Percentiles rank a stretch among this genome's conserved stretches.
These are phyloP conservation scores for Suillus tomentosus DNA, from an alignment of 768 basidiomycete species.

Conservation along the genomic window DNA sequence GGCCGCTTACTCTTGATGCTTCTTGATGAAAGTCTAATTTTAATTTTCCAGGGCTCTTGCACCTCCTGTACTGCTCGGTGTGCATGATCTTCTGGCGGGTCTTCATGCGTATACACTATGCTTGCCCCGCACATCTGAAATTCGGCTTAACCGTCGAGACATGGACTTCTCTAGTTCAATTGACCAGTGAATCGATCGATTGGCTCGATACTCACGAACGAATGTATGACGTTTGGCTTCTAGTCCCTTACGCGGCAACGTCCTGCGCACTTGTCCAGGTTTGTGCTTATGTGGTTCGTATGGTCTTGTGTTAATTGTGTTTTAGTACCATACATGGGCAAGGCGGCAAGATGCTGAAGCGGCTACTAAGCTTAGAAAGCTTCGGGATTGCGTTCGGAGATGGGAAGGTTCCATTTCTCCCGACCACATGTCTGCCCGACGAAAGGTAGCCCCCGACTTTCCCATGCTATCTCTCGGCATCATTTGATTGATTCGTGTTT, in stretches of 20 bases:
- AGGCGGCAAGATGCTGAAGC: conserved; percentile 78
- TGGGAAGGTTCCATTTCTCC: conserved; percentile 89
- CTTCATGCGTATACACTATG: conserved; percentile 97
- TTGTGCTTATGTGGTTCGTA: conserved; percentile 22
- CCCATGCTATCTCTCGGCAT: neutral
- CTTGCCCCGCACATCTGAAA: conserved; percentile 86
- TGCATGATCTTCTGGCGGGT: conserved; percentile 98
- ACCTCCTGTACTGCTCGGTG: conserved; percentile 85
- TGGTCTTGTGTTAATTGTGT: conserved; percentile 4
- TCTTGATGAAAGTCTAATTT: conserved; percentile 12
- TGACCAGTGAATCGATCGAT: conserved; percentile 82
- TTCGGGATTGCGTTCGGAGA: conserved; percentile 81
- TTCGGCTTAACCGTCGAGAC: conserved; percentile 79
- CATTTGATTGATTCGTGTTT: conserved; percentile 4
- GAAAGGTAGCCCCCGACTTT: conserved; percentile 63
- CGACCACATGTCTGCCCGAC: conserved; percentile 92
- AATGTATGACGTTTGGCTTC: conserved; percentile 83
- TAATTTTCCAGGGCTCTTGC: conserved; percentile 67
- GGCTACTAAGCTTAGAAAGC: conserved; percentile 69
- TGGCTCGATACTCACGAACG: conserved; percentile 85
- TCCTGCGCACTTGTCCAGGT: conserved; percentile 92
- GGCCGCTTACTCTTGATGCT: neutral
- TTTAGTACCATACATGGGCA: conserved; percentile 92
- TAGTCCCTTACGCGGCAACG: conserved; percentile 86
- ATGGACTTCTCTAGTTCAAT: conserved; percentile 71